Evolutionary conservation across 192 early-diverging fungal genomes (phyloP).

Genomic region (Chytriomyces sp.): DNA sequence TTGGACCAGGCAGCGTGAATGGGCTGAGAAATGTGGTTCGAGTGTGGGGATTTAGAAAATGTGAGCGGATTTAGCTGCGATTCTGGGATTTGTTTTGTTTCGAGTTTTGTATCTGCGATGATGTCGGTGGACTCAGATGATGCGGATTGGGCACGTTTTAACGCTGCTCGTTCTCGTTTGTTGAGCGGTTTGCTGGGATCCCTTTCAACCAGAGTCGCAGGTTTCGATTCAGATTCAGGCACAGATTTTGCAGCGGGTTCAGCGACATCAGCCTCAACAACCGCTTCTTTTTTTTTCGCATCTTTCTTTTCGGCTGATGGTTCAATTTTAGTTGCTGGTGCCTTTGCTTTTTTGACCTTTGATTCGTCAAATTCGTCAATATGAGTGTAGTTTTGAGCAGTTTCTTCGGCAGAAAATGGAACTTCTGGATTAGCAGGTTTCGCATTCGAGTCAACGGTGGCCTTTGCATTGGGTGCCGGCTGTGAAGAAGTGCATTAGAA

Average conservation of each 20-base stretch:
- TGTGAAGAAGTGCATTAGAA: neutral
- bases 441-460: neutral
- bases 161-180: conserved; percentile 20
- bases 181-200: conserved; percentile 12
- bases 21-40: neutral
- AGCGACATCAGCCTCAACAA: conserved; percentile 35
- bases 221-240: conserved; percentile 42
- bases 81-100: conserved; percentile 12
- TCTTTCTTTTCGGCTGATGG: neutral
- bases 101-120: neutral
- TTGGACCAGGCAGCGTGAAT: conserved; percentile 69
- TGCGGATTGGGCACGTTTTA: neutral
- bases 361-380: conserved; percentile 82
- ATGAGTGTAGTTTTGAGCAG: conserved; percentile 59
- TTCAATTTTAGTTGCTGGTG: neutral
- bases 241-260: conserved; percentile 47
- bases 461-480: neutral
- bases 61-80: conserved; percentile 22
- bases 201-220: conserved; percentile 29
- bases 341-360: conserved; percentile 40
- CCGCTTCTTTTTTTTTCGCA: conserved; percentile 11
- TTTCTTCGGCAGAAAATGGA: conserved; percentile 35
- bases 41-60: conserved; percentile 15
- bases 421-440: conserved; percentile 26
- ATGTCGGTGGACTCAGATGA: neutral